A percentile compares a stretch with the other conserved stretches of the same genome.
These are phyloP conservation scores for Dendrocalamus latiflorus DNA, from an alignment of 202 grass and related monocot species.

Conservation along the genomic window DNA sequence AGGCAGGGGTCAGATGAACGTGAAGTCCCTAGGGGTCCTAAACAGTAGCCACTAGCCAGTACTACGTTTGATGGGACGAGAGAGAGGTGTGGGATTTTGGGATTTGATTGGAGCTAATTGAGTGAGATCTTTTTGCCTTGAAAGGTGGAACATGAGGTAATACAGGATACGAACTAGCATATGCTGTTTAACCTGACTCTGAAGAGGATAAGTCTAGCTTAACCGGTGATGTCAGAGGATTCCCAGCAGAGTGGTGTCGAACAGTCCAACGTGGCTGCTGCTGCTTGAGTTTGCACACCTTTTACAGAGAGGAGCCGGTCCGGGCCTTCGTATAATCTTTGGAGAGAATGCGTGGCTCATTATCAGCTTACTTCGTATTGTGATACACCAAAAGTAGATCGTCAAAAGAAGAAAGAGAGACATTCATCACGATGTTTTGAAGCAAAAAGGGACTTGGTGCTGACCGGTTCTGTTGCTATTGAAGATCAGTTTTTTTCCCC, in stretches of 20 bases:
- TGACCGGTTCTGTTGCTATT: background rate
- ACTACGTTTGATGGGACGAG: conserved; percentile 12
- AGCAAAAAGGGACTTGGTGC: background rate
- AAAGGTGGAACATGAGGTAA: background rate
- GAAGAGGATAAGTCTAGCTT: background rate
- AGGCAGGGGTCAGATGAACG: background rate
- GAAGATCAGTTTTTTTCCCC: background rate
- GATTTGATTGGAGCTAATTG: no score
- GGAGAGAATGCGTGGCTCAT: background rate
- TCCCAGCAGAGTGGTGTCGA: no score
- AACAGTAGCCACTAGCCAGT: background rate
- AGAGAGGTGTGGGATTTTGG: no score
- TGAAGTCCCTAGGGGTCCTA: background rate
- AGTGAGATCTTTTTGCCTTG: background rate
- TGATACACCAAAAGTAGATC: background rate
- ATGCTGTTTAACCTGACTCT: background rate
- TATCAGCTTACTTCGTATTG: background rate
- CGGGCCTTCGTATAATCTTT: no score
- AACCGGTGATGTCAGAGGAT: background rate
- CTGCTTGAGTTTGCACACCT: no score
- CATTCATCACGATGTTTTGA: background rate
- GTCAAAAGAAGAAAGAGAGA: background rate
- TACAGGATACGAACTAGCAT: background rate
- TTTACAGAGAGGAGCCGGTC: no score
- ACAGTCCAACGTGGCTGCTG: no score